Evolutionary conservation across 225 moss, liverwort and hornwort genomes (phyloP).

Genomic region (Thuidium tamariscinum): DNA sequence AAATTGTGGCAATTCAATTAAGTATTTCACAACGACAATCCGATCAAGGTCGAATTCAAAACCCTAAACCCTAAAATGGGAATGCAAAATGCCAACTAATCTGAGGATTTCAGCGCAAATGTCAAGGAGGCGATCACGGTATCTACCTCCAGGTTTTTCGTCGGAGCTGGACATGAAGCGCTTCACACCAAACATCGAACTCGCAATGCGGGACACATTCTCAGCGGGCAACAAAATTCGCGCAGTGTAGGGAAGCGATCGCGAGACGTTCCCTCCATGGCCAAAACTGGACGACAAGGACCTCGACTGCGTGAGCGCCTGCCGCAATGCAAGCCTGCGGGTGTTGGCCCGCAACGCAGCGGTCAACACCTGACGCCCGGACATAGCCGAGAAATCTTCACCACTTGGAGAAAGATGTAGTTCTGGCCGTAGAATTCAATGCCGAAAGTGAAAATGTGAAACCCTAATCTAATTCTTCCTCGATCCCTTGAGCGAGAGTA

Average conservation of each 20-base stretch:
- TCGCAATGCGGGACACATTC: neutral
- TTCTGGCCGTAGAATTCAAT: neutral
- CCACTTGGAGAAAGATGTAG: neutral
- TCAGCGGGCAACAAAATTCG: slow-evolving; percentile 27
- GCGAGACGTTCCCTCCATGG: slow-evolving; percentile 13
- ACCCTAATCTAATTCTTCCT: neutral
- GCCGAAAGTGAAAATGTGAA: neutral
- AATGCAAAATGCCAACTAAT: neutral
- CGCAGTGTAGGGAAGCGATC: slow-evolving; percentile 9
- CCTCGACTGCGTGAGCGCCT: neutral
- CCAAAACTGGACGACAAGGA: slow-evolving; percentile 24
- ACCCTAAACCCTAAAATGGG: neutral
- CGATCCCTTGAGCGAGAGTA: neutral
- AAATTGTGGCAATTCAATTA: neutral
- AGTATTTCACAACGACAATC: neutral
- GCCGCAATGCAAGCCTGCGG: slow-evolving; percentile 29
- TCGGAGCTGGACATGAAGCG: slow-evolving; percentile 19
- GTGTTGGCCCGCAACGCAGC: slow-evolving; percentile 62
- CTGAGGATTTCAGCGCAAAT: neutral
- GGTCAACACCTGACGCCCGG: slow-evolving; percentile 66
- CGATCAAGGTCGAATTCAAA: neutral
- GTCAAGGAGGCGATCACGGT: neutral
- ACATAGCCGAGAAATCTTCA: slow-evolving; percentile 29
- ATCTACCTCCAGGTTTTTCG: neutral
- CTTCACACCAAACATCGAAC: neutral